These are phyloP conservation scores for Phytopythium aichiense DNA, from an alignment of 352 stramenopile species.

Conservation along the genomic window DNA sequence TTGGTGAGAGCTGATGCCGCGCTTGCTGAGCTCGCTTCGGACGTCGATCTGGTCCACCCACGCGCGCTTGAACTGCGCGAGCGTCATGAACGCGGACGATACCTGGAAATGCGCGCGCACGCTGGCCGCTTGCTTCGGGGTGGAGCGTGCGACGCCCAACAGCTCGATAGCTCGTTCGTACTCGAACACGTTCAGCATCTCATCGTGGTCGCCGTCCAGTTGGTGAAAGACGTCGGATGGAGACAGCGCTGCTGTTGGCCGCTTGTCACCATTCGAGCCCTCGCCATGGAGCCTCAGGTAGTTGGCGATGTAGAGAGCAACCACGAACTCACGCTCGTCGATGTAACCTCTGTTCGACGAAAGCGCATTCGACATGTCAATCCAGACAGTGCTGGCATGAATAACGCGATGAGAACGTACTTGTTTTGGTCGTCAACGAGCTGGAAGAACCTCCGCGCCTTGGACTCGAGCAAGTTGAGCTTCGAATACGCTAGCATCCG, in stretches of 20 bases:
- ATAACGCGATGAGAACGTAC: conserved; percentile 15
- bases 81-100: conserved; percentile 23
- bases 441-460: conserved; percentile 64
- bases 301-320: conserved; percentile 73
- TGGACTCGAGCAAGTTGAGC: conserved; percentile 61
- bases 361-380: background rate
- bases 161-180: conserved; percentile 60
- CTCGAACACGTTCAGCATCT: conserved; percentile 58
- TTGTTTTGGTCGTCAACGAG: conserved; percentile 73
- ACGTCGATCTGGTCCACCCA: conserved; percentile 54
- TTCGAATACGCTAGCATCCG: conserved; percentile 72
- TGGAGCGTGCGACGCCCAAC: conserved; percentile 24
- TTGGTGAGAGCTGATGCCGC: conserved; percentile 13
- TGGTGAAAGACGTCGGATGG: conserved; percentile 59
- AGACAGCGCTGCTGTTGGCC: conserved; percentile 22
- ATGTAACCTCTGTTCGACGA: conserved; percentile 41
- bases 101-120: conserved; percentile 31
- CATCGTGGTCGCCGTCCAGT: conserved; percentile 54
- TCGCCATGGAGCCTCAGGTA: conserved; percentile 32
- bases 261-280: background rate
- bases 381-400: background rate
- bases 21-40: conserved; percentile 34
- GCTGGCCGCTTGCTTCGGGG: conserved; percentile 12
- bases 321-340: conserved; percentile 70
- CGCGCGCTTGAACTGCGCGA: conserved; percentile 54